These are phyloP conservation scores for Venturia asperata DNA, from an alignment of 2,329 filamentous ascomycete species.

Conservation along the genomic window DNA sequence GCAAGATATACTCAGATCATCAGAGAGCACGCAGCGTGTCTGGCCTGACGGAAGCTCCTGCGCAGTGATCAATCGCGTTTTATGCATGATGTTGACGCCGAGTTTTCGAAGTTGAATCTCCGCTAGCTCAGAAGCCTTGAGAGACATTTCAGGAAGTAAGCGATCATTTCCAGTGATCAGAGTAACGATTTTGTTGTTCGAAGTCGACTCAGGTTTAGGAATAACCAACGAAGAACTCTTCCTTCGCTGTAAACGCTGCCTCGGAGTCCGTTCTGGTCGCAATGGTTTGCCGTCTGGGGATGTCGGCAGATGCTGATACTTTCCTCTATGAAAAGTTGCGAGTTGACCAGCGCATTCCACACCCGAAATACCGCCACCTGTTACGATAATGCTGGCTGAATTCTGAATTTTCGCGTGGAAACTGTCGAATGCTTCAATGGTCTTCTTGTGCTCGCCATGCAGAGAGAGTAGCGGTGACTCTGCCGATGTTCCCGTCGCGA, in stretches of 20 bases:
- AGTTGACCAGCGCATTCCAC: conserved; percentile 35
- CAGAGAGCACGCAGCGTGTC: conserved; percentile 23
- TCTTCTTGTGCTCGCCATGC: conserved; percentile 30
- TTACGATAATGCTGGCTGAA: conserved; percentile 32
- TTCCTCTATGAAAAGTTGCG: conserved; percentile 26
- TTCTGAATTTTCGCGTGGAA: conserved; percentile 27
- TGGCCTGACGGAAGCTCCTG: conserved; percentile 21
- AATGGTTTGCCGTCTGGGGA: not conserved
- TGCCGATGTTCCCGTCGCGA: conserved; percentile 33
- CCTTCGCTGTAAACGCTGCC: not conserved
- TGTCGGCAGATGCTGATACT: conserved; percentile 1
- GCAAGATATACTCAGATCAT: conserved; percentile 28
- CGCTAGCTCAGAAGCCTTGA: conserved; percentile 27
- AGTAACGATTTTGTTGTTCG: conserved; percentile 25
- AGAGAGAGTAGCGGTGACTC: conserved; percentile 32
- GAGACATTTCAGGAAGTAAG: conserved; percentile 29
- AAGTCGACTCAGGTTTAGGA: not conserved
- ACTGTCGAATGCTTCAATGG: conserved; percentile 28
- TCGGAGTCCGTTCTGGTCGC: not conserved
- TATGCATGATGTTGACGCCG: conserved; percentile 27
- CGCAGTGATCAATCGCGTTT: conserved; percentile 20
- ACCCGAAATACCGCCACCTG: conserved; percentile 32
- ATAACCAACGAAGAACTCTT: not conserved
- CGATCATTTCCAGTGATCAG: conserved; percentile 28
- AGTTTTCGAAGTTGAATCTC: conserved; percentile 28